Conservation (phyloP, 352 stramenopile genomes). For the Lagenidium giganteum region DNA sequence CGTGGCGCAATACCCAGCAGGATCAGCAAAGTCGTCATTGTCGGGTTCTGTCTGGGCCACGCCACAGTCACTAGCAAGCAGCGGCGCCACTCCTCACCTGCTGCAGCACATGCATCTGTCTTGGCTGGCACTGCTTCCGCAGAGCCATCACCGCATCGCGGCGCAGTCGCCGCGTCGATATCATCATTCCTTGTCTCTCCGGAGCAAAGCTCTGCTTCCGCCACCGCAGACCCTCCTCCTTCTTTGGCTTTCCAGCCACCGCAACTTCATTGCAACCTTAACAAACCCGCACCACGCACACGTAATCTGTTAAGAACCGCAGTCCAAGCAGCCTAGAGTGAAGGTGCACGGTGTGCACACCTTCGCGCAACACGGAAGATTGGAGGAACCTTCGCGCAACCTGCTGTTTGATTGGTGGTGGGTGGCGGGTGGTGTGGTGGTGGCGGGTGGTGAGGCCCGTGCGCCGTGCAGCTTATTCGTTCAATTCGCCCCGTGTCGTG, state of each 20-base stretch:
- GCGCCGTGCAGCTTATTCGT: constrained; percentile 45
- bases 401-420: constrained; percentile 15
- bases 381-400: constrained; percentile 8
- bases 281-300: constrained; percentile 1
- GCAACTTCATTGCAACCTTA: constrained; percentile 7
- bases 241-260: constrained; percentile 19
- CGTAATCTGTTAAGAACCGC: constrained; percentile 12
- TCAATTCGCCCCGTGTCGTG: constrained; percentile 80
- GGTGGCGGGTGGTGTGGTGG: constrained; percentile 14
- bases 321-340: constrained; percentile 1
- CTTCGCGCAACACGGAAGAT: not conserved
- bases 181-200: constrained; percentile 16
- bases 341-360: not conserved
- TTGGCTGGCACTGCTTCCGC: constrained; percentile 43
- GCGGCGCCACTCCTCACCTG: constrained; percentile 30
- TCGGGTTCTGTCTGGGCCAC: too few species aligned
- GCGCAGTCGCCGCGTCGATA: constrained; percentile 63
- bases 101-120: constrained; percentile 68
- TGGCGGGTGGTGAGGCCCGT: not conserved
- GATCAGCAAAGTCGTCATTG: too few species aligned
- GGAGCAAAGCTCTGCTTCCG: not conserved
- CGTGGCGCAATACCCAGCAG: too few species aligned
- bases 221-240: constrained; percentile 15
- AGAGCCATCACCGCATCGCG: constrained; percentile 44
- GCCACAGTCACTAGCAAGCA: too few species aligned